Evolutionary conservation across 192 early-diverging fungal genomes (phyloP), one percentile per base, ranked within the genome.

Genomic region (Obelidium mucronatum): DNA sequence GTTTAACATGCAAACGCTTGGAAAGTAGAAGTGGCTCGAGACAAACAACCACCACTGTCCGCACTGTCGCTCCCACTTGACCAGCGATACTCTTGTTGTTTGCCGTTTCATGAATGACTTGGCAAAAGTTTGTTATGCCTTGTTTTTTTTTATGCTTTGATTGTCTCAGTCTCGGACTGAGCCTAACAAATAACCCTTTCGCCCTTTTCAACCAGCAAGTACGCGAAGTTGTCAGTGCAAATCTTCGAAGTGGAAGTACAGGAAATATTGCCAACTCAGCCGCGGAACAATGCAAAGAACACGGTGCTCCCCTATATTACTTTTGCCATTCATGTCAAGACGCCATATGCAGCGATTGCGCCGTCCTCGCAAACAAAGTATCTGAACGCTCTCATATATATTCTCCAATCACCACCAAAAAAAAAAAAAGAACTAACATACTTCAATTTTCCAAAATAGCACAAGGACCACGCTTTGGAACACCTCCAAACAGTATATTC

Each of bases 71-170:
- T 54, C 76, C 1, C 63, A 37, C 15, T 44, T 87, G 53, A 30
- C 48, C 3, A 36, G 28, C 0, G 42, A 72, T 6, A 60, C 78
- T n/a, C 82, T 87, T 28, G 79, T 87, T 11, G 73, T 63, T 26
- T 84, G 83, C 53, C 71, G 86, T 8, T 87, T 87, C 60, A 67
- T 87, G 33, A 79, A 85, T 24, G 86, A 87, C 22, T 40, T 86
- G 4, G 79, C 66, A 15, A n/a, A 67, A 15, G 81, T 82, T 31
- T 65, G 55, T 24, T 0, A 0, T 6, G 55, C 0, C 30, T 58
- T 24, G 17, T 24, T 58, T 22, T 8, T 8, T 22, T n/a, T n/a
- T n/a, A n/a, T n/a, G 59, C 5, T 35, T 61, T 53, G 52, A 53
- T 1, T 53, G 19, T 53, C 52, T 53, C 24, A n/a, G 19, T 53